Percentiles rank a stretch among this genome's conserved stretches.
phyloP scores from a whole-genome alignment of 1,284 basidiomycete species.

The Sphaerobolus stellatus region DNA sequence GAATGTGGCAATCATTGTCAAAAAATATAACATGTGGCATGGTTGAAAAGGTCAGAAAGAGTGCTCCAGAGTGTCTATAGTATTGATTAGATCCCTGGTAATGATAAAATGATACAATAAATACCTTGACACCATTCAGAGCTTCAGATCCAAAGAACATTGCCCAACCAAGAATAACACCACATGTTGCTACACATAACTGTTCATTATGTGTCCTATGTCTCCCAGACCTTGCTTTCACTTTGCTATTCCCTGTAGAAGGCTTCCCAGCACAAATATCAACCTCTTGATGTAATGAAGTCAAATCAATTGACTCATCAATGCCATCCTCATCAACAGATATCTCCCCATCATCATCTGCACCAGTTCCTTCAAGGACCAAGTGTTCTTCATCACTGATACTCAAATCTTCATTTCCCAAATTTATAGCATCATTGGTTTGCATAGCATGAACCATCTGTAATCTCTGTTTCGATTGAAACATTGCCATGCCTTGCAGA shows the following conservation, averaged over 20 bases:
- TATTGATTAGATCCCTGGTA: background rate
- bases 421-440: background rate
- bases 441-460: background rate
- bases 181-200: constrained; percentile 17
- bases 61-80: background rate
- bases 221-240: constrained; percentile 21
- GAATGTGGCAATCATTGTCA: constrained; percentile 38
- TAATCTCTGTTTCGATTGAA: constrained; percentile 1
- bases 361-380: background rate
- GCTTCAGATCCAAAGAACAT: constrained; percentile 32
- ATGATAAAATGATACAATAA: background rate
- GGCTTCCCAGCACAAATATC: background rate
- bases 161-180: constrained; percentile 24
- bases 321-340: constrained; percentile 19
- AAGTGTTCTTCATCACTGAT: background rate
- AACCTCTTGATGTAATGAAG: background rate
- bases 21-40: constrained; percentile 35
- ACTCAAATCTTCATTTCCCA: background rate
- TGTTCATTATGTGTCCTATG: constrained; percentile 28
- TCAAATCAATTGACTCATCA: background rate
- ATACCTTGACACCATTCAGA: constrained; percentile 19
- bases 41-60: constrained; percentile 2
- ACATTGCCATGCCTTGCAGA: constrained; percentile 6
- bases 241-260: constrained; percentile 11
- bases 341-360: background rate